Evolutionary conservation across 495 filamentous ascomycete genomes (phyloP).

Genomic region (Aspergillus campestris): DNA sequence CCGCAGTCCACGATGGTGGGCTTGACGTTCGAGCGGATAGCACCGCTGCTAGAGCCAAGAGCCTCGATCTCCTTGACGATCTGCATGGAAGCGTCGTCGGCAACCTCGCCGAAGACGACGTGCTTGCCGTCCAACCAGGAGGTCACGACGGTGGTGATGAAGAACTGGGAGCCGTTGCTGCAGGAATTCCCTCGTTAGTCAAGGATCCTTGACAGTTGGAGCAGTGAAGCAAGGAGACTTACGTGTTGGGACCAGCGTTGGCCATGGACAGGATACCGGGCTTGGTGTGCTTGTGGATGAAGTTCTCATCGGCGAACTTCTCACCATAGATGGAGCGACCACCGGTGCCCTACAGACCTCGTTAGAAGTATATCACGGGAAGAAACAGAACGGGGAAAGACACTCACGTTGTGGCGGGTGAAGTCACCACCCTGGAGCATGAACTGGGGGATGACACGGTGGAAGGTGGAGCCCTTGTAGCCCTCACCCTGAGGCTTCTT

Average conservation of each 20-base stretch:
- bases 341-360: constrained; percentile 58
- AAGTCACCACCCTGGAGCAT: constrained; percentile 99
- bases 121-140: constrained; percentile 94
- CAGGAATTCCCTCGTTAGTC: background rate
- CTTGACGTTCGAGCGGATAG: constrained; percentile 53
- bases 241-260: constrained; percentile 85
- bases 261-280: constrained; percentile 95
- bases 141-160: constrained; percentile 89
- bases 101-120: constrained; percentile 95
- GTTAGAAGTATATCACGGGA: constrained; percentile 3
- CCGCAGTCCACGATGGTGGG: constrained; percentile 60
- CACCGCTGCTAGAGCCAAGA: constrained; percentile 53
- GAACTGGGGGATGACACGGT: constrained; percentile 95
- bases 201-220: background rate
- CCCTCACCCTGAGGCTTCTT: constrained; percentile 83
- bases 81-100: constrained; percentile 50
- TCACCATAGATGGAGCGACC: constrained; percentile 95
- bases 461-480: constrained; percentile 87
- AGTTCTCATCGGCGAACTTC: constrained; percentile 98
- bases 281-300: constrained; percentile 70
- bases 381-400: background rate
- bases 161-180: constrained; percentile 98
- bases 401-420: constrained; percentile 77
- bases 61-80: constrained; percentile 70
- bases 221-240: constrained; percentile 23